A percentile compares a stretch with the other conserved stretches of the same genome.
Evolutionary conservation across 495 filamentous ascomycete genomes (phyloP).

Genomic region (Aspergillus nanangensis): DNA sequence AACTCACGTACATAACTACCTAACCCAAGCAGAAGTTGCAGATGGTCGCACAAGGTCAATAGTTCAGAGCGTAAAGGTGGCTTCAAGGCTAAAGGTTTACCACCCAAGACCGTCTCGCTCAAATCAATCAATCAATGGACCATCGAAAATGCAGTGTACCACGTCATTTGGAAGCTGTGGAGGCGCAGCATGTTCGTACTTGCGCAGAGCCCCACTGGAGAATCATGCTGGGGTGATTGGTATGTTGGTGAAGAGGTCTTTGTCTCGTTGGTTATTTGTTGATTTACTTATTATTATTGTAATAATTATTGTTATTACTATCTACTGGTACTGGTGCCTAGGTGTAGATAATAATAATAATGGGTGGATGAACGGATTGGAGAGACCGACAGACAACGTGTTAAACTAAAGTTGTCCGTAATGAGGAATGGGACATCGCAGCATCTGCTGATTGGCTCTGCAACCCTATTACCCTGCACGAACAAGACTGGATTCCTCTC

Average conservation of each 20-base stretch:
- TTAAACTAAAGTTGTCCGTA: no score
- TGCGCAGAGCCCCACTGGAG: constrained; percentile 13
- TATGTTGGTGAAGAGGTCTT: neutral
- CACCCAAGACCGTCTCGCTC: no score
- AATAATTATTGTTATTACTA: no score
- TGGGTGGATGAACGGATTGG: no score
- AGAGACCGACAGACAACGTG: no score
- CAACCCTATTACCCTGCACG: neutral
- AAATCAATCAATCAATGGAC: neutral
- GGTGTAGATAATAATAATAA: no score
- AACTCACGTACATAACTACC: no score
- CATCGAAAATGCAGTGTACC: constrained; percentile 4
- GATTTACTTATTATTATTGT: no score
- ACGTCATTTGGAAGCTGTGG: constrained; percentile 14
- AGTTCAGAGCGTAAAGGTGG: constrained; percentile 6
- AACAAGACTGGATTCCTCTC: neutral
- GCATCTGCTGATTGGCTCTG: neutral
- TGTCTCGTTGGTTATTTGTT: neutral
- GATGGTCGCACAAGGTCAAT: constrained; percentile 10
- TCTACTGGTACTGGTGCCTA: no score
- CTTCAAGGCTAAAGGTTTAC: neutral
- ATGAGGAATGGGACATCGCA: no score
- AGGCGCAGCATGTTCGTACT: constrained; percentile 16
- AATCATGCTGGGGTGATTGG: constrained; percentile 5
- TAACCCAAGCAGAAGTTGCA: no score